Base-by-base conservation (phyloP, 2,329 filamentous ascomycete species). In the Aaosphaeria pasadenensis region DNA sequence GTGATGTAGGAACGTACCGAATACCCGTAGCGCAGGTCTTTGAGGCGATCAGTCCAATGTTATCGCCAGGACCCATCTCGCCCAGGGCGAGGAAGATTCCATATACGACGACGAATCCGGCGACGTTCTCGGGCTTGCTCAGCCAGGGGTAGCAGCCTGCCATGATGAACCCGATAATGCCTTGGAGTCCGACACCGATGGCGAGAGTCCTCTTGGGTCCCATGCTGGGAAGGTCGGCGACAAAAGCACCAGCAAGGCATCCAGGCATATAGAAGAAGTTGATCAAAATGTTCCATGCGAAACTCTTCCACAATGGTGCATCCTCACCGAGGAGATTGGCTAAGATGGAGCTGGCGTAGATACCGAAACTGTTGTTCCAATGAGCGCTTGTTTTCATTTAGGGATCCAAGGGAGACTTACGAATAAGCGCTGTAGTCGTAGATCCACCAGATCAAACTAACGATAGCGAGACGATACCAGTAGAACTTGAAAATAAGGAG, bases 251-350 rank as follows among this genome's bases (percentile, higher is more conserved):
- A 4, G 87, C 70, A 45, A 91, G 76, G 28, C 89, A 88, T 1
- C 91, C 91, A 0, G 90, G 91, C 43, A 95, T 80, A 70, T 95
- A 95, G 70, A 96, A 96, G 53, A 90, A 74, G 68, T 94, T 95
- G 74, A 95, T 84, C 39, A 96, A 80, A 0, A 87, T 90, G 64
- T 89, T 91, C 90, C 90, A 96, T 38, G 90, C 91, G 52, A 96
- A 91, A 7, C 84, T 74, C 53, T 87, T 87, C 63, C 89, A 92
- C 1, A 96, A 74, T 0, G 86, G 80, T 0, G 82, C 77, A 4
- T 66, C 59, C 0, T 76, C 62, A 7, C 82, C 81, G 39, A 86
- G 83, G 30, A 89, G 80, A 50, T 82, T 84, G 36, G 74, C 68
- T 0, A 95, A 73, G 60, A 95, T 92, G 1, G 84, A 80, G 1